phyloP scores from a whole-genome alignment of 306 rosid species.

The Glycine soja region DNA sequence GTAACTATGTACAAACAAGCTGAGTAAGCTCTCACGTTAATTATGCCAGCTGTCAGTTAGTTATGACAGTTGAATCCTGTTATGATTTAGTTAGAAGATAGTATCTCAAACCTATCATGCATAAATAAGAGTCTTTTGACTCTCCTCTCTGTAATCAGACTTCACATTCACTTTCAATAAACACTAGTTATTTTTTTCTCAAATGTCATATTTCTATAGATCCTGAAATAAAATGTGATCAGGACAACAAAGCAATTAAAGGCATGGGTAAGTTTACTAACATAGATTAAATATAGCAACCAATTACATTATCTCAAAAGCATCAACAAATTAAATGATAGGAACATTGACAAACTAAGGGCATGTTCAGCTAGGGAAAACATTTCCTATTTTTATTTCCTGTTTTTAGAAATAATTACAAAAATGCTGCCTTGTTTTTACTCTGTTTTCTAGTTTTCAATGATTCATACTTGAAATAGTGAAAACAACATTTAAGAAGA shows the following conservation, averaged over 20 bases:
- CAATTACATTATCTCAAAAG: constrained; percentile 15
- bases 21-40: too few relatives aligned
- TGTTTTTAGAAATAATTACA: neutral
- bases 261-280: neutral
- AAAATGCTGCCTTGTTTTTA: neutral
- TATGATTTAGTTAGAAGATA: neutral
- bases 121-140: neutral
- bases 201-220: neutral
- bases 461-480: neutral
- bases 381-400: neutral
- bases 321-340: constrained; percentile 19
- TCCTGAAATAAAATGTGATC: neutral
- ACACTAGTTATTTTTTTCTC: neutral
- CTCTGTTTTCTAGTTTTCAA: neutral
- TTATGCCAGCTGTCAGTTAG: too few relatives aligned
- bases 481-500: constrained; percentile 5
- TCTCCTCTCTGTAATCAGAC: neutral
- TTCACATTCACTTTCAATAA: neutral
- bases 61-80: too few relatives aligned
- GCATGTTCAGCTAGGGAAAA: neutral
- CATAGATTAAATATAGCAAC: neutral
- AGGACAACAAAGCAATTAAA: neutral
- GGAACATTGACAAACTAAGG: constrained; percentile 22
- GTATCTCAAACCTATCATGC: neutral
- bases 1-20: too few relatives aligned